Base-by-base conservation (phyloP, 495 filamentous ascomycete genomes). In the Parmelia sp. region DNA sequence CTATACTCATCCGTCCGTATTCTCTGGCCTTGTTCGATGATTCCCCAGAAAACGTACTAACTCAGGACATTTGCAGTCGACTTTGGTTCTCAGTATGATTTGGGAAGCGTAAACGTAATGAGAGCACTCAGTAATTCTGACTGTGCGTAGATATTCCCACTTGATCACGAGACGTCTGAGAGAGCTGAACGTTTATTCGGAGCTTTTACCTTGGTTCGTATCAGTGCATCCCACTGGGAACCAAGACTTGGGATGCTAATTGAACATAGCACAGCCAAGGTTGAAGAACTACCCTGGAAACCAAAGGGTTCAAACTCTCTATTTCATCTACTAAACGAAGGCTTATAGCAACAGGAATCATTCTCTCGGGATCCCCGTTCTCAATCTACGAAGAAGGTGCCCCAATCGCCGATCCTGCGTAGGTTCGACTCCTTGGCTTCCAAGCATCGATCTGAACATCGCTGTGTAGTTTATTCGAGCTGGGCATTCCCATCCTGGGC, bases 141-240 rank as follows among this genome's bases (percentile, higher is more conserved):
- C 1, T 4, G 10, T 27, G n/a, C 0, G 8, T 29, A 65, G 63
- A 74, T 89, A 84, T 60, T 84, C 82, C 6, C 90, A 92, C 70
- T 80, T 94, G 21, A 93, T 94, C 71, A 86, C 84, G 4, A 81
- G 91, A 39, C 85, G 90, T 56, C 81, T 95, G 19, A 81, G 91
- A 68, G 85, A 87, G 53, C 81, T 96, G 77, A 88, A 90, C 79
- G 83, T 97, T 73, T 96, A 89, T 80, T 84, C 84, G 47, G 93
- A 97, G 78, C 89, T 97, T 86, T 84, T 96, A 55, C 92, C 92
- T 36, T 97, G 49, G 47, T 47, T 47, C 44, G 44, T 47, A 40
- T 14, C 39, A 40, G 39, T 40, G 17, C 17, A 9, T 40, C 39
- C 39, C 39, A 9, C 12, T 40, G 39, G 12, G 39, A 14, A 40